phyloP scores from a whole-genome alignment of 345 rosid species.

The Aethionema arabicum region DNA sequence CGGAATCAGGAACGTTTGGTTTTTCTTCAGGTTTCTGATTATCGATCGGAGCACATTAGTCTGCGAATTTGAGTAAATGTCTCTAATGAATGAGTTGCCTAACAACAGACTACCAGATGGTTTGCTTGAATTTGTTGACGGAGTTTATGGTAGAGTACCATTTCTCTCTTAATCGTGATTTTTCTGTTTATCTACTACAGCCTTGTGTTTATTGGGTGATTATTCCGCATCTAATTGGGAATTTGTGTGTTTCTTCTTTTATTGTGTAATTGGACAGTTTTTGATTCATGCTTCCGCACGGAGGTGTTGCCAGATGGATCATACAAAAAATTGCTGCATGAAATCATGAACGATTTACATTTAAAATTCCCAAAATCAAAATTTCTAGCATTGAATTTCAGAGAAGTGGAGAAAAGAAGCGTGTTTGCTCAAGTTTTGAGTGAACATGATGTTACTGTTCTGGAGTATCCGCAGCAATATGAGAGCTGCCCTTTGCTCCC shows the following conservation, averaged over 20 bases:
- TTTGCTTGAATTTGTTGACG: constrained; percentile 86
- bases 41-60: constrained; percentile 21
- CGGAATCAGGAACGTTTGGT: neutral
- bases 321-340: constrained; percentile 70
- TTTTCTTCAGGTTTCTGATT: constrained; percentile 15
- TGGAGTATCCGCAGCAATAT: constrained; percentile 90
- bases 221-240: neutral
- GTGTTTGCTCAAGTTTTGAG: constrained; percentile 67
- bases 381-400: constrained; percentile 80
- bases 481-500: constrained; percentile 96
- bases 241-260: too few relatives aligned
- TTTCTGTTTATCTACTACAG: neutral
- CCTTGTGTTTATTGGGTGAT: too few relatives aligned
- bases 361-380: constrained; percentile 79
- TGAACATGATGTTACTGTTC: constrained; percentile 75
- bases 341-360: constrained; percentile 56
- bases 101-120: constrained; percentile 96
- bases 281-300: constrained; percentile 93
- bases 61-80: constrained; percentile 44
- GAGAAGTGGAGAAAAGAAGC: constrained; percentile 80
- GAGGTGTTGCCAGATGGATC: constrained; percentile 71
- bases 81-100: constrained; percentile 81
- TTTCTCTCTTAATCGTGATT: constrained; percentile 7
- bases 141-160: constrained; percentile 79
- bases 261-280: constrained; percentile 55